Percentiles rank a stretch among this genome's conserved stretches.
Conservation (phyloP, 2,329 filamentous ascomycete genomes). For the Botrytis porri region DNA sequence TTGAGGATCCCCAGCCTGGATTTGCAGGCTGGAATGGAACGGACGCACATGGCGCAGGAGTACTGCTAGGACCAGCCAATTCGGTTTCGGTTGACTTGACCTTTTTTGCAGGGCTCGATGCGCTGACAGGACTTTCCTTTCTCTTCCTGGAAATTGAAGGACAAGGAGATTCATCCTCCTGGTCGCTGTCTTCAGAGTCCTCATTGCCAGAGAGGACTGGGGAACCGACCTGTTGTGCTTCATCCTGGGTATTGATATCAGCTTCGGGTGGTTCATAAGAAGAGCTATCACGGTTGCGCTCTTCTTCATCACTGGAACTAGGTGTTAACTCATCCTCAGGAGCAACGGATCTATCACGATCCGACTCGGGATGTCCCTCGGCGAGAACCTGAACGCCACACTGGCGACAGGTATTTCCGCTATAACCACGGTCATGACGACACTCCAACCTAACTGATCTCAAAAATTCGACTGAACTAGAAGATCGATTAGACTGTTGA, state of each 20-base stretch:
- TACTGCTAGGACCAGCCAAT: not conserved
- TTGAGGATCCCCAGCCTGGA: not conserved
- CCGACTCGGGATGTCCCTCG: not conserved
- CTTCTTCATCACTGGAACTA: not conserved
- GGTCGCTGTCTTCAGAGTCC: not conserved
- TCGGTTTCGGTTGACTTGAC: not conserved
- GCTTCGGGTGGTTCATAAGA: not conserved
- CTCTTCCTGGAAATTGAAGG: not conserved
- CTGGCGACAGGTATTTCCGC: not conserved
- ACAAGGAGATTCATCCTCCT: not conserved
- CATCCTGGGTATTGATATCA: not conserved
- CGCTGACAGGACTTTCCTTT: not conserved
- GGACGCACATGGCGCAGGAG: not conserved
- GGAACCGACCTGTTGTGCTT: not conserved
- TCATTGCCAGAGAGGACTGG: not conserved
- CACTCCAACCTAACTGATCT: not conserved
- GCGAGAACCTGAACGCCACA: not conserved
- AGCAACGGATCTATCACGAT: not conserved
- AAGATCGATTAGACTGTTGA: not conserved
- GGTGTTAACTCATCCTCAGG: rapidly evolving
- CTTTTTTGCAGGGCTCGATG: not conserved
- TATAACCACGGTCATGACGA: not conserved
- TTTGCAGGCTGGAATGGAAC: not conserved
- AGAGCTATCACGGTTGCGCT: not conserved
- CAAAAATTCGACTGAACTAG: not conserved